A percentile compares a stretch with the other conserved stretches of the same genome.
phyloP scores from a whole-genome alignment of 495 filamentous ascomycete genomes.

The Neurospora discreta region DNA sequence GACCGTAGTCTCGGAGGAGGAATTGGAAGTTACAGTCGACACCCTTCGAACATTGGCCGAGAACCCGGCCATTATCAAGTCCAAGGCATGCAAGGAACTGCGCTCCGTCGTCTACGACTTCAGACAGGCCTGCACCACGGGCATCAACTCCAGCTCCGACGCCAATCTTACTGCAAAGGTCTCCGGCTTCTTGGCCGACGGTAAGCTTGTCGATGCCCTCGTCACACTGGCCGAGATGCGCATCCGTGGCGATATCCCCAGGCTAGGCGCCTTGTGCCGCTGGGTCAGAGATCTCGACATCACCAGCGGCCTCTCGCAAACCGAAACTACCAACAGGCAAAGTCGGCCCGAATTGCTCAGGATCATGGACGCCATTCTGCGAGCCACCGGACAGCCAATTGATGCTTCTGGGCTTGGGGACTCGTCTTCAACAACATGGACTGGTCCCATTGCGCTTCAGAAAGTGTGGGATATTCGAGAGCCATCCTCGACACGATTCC shows the following conservation, averaged over 20 bases:
- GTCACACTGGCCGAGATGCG: slow-evolving; percentile 38
- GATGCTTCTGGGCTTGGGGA: slow-evolving; percentile 13
- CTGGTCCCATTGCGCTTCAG: slow-evolving; percentile 19
- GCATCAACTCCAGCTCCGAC: slow-evolving; percentile 25
- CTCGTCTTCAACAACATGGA: not conserved
- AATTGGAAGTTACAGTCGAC: slow-evolving; percentile 35
- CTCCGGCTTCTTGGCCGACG: slow-evolving; percentile 32
- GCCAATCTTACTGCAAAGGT: slow-evolving; percentile 32
- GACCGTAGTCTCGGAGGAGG: slow-evolving; percentile 28
- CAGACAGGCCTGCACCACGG: slow-evolving; percentile 32
- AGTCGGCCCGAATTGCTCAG: slow-evolving; percentile 16
- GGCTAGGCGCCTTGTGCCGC: slow-evolving; percentile 35
- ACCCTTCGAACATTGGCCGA: slow-evolving; percentile 28
- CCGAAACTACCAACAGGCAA: not conserved
- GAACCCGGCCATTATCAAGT: slow-evolving; percentile 33
- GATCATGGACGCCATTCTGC: slow-evolving; percentile 33
- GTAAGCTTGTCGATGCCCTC: slow-evolving; percentile 28
- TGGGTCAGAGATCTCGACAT: slow-evolving; percentile 41
- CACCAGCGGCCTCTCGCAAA: slow-evolving; percentile 28
- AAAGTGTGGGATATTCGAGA: slow-evolving; percentile 24
- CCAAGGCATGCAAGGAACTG: slow-evolving; percentile 35
- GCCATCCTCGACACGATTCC: not conserved
- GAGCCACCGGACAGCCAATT: slow-evolving; percentile 25
- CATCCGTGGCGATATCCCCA: slow-evolving; percentile 29
- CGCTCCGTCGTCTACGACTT: slow-evolving; percentile 36